Percentiles rank a stretch among this genome's conserved stretches.
These are phyloP conservation scores for Limonium bicolor DNA, from an alignment of 148 eudicot genomes.

Conservation along the genomic window DNA sequence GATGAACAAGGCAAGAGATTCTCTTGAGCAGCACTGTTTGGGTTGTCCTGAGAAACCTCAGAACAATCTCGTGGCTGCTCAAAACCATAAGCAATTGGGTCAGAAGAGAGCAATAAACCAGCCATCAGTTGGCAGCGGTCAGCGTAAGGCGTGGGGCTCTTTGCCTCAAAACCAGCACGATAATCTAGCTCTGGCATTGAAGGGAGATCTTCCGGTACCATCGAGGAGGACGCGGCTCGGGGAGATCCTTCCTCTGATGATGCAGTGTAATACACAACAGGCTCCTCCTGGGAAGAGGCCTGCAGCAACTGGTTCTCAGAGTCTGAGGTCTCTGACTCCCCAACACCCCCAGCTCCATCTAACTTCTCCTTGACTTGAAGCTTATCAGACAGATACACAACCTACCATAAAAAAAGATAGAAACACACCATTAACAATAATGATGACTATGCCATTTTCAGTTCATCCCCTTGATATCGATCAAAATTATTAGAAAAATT, in stretches of 20 bases:
- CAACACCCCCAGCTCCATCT: conserved; percentile 9
- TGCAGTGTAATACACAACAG: conserved; percentile 14
- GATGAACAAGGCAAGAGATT: too few species aligned
- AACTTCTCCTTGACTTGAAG: conserved; percentile 24
- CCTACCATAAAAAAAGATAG: conserved; percentile 17
- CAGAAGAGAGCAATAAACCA: conserved; percentile 23
- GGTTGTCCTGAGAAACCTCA: conserved; percentile 46
- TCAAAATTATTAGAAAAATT: background rate
- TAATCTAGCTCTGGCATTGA: too few species aligned
- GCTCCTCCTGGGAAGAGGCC: conserved; percentile 12
- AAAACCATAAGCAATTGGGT: conserved; percentile 35
- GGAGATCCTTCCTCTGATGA: conserved; percentile 30
- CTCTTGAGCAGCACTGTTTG: conserved; percentile 28
- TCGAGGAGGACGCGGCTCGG: conserved; percentile 5
- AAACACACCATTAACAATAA: background rate
- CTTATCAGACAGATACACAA: conserved; percentile 33
- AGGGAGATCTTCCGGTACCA: conserved; percentile 26
- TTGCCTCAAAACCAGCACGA: too few species aligned
- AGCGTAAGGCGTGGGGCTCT: conserved; percentile 33
- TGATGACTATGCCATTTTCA: background rate
- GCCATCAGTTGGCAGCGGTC: conserved; percentile 34
- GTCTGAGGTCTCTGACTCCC: conserved; percentile 7
- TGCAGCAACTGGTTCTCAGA: too few species aligned
- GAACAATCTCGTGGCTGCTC: conserved; percentile 44
- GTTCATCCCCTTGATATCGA: too few species aligned